Evolutionary conservation across 1,139 yeast genomes (phyloP), one percentile per base, ranked within the genome.

Genomic region (Kodamaea sp.): DNA sequence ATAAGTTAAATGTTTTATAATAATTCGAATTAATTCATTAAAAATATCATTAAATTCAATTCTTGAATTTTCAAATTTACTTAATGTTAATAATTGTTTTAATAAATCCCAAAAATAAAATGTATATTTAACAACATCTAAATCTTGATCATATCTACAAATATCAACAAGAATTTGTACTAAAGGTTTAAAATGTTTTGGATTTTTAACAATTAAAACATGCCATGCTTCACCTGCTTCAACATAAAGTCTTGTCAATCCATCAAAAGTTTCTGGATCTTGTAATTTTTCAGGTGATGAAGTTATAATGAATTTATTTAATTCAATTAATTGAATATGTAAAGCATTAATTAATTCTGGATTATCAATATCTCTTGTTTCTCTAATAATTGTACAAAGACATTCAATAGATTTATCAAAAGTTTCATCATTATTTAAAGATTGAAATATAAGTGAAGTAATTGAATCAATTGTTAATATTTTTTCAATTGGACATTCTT

Each of bases 161-260:
- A 84, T 75, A 37, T 79, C 79, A 34, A 88, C 70, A 27, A 90
- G 63, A 7, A 86, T 79, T 44, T 79, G 81, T n/a, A 89, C 94
- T 52, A 92, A 66, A 2, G 86, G 84, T 46, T 78, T 73, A 63
- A 88, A 92, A 41, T 75, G 76, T 35, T 65, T 63, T 0, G 97
- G 95, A 42, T 77, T 70, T 52, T 80, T 81, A 6, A 95, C 92
- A 41, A 90, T 79, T 27, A 86, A 69, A 27, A 86, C 86, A 60
- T 88, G 94, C 98, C 98, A 94, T 2, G 95, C 76, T 60, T 90
- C 97, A 44, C 96, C 96, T 2, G 97, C 95, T 52, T 89, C 96
- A 12, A 90, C 87, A 58, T 85, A 87, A 35, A 94, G 62, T 53
- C 92, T 73, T 0, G 95, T 79, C 44, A 85, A 67, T 22, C 87